Conservation (phyloP, 345 rosid genomes). For the Sonneratia alba region DNA sequence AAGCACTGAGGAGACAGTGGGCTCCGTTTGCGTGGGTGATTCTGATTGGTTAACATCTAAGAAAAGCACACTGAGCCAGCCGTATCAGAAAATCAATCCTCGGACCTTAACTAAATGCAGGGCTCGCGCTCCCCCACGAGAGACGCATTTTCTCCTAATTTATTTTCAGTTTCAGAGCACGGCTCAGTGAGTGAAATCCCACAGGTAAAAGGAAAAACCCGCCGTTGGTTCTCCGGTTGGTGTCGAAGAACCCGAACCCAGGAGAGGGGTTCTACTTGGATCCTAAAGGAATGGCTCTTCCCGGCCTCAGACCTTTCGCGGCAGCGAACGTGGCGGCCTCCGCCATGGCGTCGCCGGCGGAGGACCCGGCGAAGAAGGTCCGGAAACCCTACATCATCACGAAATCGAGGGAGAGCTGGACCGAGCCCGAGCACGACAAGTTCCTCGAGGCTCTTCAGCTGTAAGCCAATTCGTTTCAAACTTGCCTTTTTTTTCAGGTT, state of each 20-base stretch:
- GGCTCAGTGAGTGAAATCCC: no score
- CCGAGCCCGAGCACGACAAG: conserved; percentile 94
- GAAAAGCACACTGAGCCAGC: no score
- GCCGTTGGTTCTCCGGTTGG: conserved; percentile 26
- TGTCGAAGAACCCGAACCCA: conserved; percentile 56
- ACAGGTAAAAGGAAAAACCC: background rate
- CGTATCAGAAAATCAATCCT: no score
- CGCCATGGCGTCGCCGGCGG: conserved; percentile 31
- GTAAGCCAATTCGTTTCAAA: conserved; percentile 25
- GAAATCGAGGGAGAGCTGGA: conserved; percentile 94
- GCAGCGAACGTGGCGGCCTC: conserved; percentile 21
- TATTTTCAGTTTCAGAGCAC: no score
- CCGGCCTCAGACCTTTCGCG: conserved; percentile 46
- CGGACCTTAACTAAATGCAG: no score
- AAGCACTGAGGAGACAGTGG: background rate
- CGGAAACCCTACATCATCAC: conserved; percentile 81
- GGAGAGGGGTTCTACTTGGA: conserved; percentile 54
- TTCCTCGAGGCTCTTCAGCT: conserved; percentile 89
- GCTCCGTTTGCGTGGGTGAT: no score
- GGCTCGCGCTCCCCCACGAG: no score
- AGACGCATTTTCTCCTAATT: no score
- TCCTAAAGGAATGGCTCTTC: conserved; percentile 59
- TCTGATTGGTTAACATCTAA: no score
- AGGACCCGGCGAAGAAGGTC: conserved; percentile 63
- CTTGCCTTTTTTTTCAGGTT: background rate